Conservation (phyloP, 306 rosid species). For the Aeschynomene evenia region DNA sequence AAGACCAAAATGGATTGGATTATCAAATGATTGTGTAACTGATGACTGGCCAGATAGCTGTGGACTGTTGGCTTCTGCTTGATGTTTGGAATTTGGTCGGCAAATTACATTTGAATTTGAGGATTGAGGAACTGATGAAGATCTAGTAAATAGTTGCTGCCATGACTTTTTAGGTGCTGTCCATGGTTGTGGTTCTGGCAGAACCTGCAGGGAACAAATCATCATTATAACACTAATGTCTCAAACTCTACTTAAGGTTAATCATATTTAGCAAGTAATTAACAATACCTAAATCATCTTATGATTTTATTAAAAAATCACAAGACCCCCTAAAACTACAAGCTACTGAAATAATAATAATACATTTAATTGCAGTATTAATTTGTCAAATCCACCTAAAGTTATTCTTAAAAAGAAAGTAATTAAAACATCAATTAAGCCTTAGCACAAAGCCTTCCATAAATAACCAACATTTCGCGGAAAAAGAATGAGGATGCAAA, state of each 20-base stretch:
- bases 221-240: slow-evolving; percentile 29
- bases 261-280: slow-evolving; percentile 7
- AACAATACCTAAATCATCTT: slow-evolving; percentile 16
- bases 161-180: slow-evolving; percentile 81
- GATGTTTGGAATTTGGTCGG: slow-evolving; percentile 75
- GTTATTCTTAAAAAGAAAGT: neutral
- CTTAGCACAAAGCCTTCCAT: neutral
- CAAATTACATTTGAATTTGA: slow-evolving; percentile 77
- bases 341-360: slow-evolving; percentile 3
- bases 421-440: slow-evolving; percentile 7
- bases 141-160: slow-evolving; percentile 94
- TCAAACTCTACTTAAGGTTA: neutral
- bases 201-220: slow-evolving; percentile 61
- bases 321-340: neutral
- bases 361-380: neutral
- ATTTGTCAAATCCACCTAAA: neutral
- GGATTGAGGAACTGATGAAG: slow-evolving; percentile 60
- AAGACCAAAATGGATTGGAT: slow-evolving; percentile 86
- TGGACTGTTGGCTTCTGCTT: slow-evolving; percentile 58
- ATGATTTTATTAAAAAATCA: neutral
- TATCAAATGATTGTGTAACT: slow-evolving; percentile 63
- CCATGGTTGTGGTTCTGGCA: slow-evolving; percentile 60
- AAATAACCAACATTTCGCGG: neutral
- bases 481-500: slow-evolving; percentile 12
- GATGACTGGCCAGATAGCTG: slow-evolving; percentile 52